phyloP scores from a whole-genome alignment of 345 rosid genomes.

The Noccaea bulbosa region DNA sequence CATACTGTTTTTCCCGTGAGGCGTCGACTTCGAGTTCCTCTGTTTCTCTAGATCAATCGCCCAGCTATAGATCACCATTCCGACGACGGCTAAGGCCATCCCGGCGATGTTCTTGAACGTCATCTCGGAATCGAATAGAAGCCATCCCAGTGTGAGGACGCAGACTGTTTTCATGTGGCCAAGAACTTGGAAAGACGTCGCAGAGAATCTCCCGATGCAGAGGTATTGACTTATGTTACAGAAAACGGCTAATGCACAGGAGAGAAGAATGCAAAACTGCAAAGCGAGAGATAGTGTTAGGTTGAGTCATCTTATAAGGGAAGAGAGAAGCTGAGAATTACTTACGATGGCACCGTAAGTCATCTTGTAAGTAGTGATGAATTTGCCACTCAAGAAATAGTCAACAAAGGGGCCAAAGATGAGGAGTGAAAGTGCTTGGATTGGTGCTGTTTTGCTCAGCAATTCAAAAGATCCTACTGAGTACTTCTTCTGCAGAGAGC shows the following conservation, averaged over 20 bases:
- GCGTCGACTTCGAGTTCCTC: slow-evolving; percentile 47
- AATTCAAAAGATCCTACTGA: slow-evolving; percentile 91
- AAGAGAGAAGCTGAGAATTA: slow-evolving; percentile 2
- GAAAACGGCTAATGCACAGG: slow-evolving; percentile 89
- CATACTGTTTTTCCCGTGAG: slow-evolving; percentile 61
- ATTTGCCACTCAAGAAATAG: slow-evolving; percentile 69
- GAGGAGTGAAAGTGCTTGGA: slow-evolving; percentile 96
- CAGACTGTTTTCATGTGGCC: slow-evolving; percentile 99
- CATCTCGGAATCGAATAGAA: slow-evolving; percentile 80
- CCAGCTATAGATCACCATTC: slow-evolving; percentile 96
- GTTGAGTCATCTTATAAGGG: neutral
- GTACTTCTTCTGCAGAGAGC: slow-evolving; percentile 91
- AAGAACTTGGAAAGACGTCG: slow-evolving; percentile 85
- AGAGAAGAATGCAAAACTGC: slow-evolving; percentile 84
- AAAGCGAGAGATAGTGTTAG: slow-evolving; percentile 12
- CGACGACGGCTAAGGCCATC: slow-evolving; percentile 72
- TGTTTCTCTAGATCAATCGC: slow-evolving; percentile 82
- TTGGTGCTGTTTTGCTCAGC: slow-evolving; percentile 93
- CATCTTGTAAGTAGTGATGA: slow-evolving; percentile 67
- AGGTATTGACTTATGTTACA: slow-evolving; percentile 96
- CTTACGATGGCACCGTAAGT: slow-evolving; percentile 79
- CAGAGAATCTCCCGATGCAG: slow-evolving; percentile 96
- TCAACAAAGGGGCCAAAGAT: slow-evolving; percentile 83
- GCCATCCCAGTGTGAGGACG: slow-evolving; percentile 89
- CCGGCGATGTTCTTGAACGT: slow-evolving; percentile 88